A percentile compares a stretch with the other conserved stretches of the same genome.
phyloP scores from a whole-genome alignment of 139 green algal species.

The Chlorella sp. region DNA sequence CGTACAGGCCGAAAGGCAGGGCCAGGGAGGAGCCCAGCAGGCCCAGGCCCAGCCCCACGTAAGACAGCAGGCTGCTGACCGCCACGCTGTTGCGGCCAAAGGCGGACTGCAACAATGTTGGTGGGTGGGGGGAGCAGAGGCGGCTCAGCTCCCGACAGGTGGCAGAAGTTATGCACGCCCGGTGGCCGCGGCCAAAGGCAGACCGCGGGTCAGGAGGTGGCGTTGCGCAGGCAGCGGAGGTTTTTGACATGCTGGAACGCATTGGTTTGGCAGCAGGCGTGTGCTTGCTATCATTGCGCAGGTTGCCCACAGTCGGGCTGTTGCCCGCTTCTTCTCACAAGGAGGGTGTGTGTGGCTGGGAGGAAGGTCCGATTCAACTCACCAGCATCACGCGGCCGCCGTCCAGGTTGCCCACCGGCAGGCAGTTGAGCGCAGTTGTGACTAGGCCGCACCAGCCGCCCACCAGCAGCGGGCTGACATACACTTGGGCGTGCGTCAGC shows the following conservation, averaged over 20 bases:
- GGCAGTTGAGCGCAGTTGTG: constrained; percentile 80
- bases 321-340: too few relatives aligned
- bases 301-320: too few relatives aligned
- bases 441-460: constrained; percentile 89
- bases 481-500: constrained; percentile 45
- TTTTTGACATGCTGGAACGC: too few relatives aligned
- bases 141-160: background rate
- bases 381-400: constrained; percentile 79
- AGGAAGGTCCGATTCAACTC: too few relatives aligned
- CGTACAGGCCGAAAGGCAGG: constrained; percentile 87
- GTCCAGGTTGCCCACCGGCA: constrained; percentile 86
- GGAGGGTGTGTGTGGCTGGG: too few relatives aligned
- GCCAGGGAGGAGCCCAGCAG: constrained; percentile 77
- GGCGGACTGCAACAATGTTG: constrained; percentile 50
- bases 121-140: background rate
- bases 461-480: constrained; percentile 68
- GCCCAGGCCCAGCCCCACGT: constrained; percentile 82
- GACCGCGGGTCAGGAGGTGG: too few relatives aligned
- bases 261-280: too few relatives aligned
- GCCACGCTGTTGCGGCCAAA: constrained; percentile 67
- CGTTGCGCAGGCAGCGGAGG: too few relatives aligned
- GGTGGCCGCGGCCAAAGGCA: too few relatives aligned
- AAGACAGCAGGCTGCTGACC: constrained; percentile 82
- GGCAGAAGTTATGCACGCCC: too few relatives aligned
- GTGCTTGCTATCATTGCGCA: too few relatives aligned